phyloP scores from a whole-genome alignment of 1,139 yeast species.

The Candida sp. region DNA sequence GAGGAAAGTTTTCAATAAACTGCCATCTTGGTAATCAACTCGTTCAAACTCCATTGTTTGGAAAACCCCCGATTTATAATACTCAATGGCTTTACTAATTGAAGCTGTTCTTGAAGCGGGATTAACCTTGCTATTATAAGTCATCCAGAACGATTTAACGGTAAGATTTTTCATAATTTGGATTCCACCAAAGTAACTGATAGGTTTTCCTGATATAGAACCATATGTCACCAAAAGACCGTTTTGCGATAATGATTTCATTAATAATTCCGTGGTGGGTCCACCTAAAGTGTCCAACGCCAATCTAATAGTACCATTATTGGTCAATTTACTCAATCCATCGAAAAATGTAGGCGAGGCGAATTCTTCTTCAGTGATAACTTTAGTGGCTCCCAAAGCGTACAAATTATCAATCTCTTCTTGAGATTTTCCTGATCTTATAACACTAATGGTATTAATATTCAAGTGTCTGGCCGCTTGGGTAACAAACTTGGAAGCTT shows the following conservation, averaged over 20 bases:
- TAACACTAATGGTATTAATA: conserved; percentile 25
- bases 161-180: conserved; percentile 71
- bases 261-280: conserved; percentile 18
- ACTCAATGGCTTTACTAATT: conserved; percentile 51
- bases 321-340: conserved; percentile 36
- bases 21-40: conserved; percentile 33
- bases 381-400: conserved; percentile 30
- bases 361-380: conserved; percentile 45
- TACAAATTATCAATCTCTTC: conserved; percentile 19
- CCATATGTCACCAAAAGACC: conserved; percentile 31
- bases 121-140: conserved; percentile 61
- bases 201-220: conserved; percentile 47
- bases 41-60: conserved; percentile 50
- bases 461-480: conserved; percentile 23
- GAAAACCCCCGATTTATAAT: conserved; percentile 57
- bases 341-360: conserved; percentile 54
- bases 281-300: conserved; percentile 35
- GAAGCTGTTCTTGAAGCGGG: conserved; percentile 59
- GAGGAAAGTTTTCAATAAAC: conserved; percentile 42
- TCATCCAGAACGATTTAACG: conserved; percentile 85
- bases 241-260: conserved; percentile 19
- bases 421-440: conserved; percentile 28
- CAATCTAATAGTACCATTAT: conserved; percentile 27
- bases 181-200: conserved; percentile 11
- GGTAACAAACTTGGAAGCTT: conserved; percentile 26